Conservation (phyloP, 768 basidiomycete genomes). For the Leccinum broughii region DNA sequence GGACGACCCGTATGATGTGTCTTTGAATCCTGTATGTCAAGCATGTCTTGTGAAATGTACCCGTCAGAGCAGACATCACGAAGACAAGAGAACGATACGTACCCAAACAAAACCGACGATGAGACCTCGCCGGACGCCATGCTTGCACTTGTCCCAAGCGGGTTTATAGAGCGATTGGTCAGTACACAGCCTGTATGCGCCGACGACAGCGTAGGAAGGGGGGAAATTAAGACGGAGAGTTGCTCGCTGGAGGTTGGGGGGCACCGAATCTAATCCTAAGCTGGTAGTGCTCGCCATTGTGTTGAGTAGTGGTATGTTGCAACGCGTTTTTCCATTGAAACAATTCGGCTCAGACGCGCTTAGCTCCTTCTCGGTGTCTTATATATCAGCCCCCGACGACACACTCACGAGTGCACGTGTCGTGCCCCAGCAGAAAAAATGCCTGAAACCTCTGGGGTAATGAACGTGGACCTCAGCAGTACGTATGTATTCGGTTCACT, state of each 20-base stretch:
- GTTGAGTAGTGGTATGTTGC: no score
- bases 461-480: conserved; percentile 26
- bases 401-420: background rate
- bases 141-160: conserved; percentile 82
- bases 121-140: conserved; percentile 70
- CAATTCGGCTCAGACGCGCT: no score
- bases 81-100: conserved; percentile 17
- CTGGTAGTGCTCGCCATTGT: background rate
- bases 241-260: conserved; percentile 51
- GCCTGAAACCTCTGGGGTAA: conserved; percentile 18
- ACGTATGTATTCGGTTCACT: conserved; percentile 2
- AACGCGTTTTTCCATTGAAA: no score
- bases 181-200: conserved; percentile 77
- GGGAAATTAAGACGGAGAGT: conserved; percentile 68
- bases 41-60: conserved; percentile 44
- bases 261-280: conserved; percentile 34
- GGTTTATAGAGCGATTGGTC: conserved; percentile 70
- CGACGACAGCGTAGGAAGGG: conserved; percentile 83
- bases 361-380: conserved; percentile 1
- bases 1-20: conserved; percentile 51
- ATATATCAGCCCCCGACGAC: background rate
- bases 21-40: conserved; percentile 73
- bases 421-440: background rate
- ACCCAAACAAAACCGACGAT: conserved; percentile 74
- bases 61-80: background rate